Evolutionary conservation across 257 asterid species (phyloP).

Genomic region (Galeopsis tetrahit): DNA sequence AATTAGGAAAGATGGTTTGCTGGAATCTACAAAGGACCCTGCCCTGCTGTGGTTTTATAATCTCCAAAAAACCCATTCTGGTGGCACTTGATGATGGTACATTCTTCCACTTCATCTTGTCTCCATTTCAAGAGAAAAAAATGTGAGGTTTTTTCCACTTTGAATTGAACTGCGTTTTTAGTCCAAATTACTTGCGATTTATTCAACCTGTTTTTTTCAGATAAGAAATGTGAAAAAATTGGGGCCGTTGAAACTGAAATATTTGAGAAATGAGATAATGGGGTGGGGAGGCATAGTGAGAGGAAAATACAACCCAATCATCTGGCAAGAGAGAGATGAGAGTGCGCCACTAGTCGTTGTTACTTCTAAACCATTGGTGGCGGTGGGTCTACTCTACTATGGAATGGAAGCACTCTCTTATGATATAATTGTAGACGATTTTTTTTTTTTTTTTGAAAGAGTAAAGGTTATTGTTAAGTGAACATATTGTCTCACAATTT

Average conservation of each 20-base stretch:
- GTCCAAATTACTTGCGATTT: slow-evolving; percentile 29
- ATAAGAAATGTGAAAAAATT: neutral
- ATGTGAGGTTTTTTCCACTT: neutral
- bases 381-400: too few relatives aligned
- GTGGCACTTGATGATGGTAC: slow-evolving; percentile 3
- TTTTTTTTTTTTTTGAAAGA: too few relatives aligned
- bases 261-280: neutral
- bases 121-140: slow-evolving; percentile 18
- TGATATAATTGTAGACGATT: too few relatives aligned
- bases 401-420: too few relatives aligned
- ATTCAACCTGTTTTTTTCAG: neutral
- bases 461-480: too few relatives aligned
- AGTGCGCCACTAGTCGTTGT: too few relatives aligned
- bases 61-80: neutral
- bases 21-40: neutral
- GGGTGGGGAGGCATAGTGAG: neutral
- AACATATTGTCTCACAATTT: too few relatives aligned
- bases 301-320: too few relatives aligned
- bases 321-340: too few relatives aligned
- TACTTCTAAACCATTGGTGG: too few relatives aligned
- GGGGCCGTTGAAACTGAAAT: neutral
- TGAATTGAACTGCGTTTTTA: neutral
- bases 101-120: neutral
- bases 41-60: slow-evolving; percentile 21
- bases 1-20: neutral